A percentile compares a stretch with the other conserved stretches of the same genome.
Evolutionary conservation across 495 filamentous ascomycete genomes (phyloP).

Genomic region (Aspergillus diversus): DNA sequence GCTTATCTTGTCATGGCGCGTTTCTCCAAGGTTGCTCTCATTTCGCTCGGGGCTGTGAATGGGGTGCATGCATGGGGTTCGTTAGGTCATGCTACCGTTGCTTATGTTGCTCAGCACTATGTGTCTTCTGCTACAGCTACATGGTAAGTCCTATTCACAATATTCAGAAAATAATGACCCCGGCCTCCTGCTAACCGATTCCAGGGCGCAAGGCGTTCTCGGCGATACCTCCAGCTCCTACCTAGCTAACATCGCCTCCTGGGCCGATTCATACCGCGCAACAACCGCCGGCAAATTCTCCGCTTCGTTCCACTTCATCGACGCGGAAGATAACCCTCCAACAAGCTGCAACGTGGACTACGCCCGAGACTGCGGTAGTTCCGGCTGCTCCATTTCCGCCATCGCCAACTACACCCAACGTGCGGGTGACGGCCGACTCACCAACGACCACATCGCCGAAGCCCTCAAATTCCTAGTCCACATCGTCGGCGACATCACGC

Average conservation of each 20-base stretch:
- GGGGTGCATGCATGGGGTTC: slow-evolving; percentile 1
- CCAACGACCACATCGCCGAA: background rate
- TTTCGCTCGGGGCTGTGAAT: background rate
- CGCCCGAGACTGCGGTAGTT: background rate
- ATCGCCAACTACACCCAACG: background rate
- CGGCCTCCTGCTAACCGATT: background rate
- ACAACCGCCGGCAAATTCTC: background rate
- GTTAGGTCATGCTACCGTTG: background rate
- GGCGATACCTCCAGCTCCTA: background rate
- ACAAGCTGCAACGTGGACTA: background rate
- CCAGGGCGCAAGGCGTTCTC: background rate
- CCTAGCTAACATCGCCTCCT: background rate
- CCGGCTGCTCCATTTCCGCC: background rate
- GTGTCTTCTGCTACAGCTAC: background rate
- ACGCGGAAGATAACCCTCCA: background rate
- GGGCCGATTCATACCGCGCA: background rate
- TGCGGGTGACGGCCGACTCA: background rate
- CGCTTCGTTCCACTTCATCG: background rate
- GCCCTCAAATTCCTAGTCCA: background rate
- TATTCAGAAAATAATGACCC: background rate
- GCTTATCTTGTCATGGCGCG: background rate
- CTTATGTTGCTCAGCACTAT: background rate
- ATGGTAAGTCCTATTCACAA: background rate
- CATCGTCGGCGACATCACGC: background rate
- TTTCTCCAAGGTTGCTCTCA: background rate